phyloP scores from a whole-genome alignment of 352 stramenopile species.

The Globisporangium middletonii region DNA sequence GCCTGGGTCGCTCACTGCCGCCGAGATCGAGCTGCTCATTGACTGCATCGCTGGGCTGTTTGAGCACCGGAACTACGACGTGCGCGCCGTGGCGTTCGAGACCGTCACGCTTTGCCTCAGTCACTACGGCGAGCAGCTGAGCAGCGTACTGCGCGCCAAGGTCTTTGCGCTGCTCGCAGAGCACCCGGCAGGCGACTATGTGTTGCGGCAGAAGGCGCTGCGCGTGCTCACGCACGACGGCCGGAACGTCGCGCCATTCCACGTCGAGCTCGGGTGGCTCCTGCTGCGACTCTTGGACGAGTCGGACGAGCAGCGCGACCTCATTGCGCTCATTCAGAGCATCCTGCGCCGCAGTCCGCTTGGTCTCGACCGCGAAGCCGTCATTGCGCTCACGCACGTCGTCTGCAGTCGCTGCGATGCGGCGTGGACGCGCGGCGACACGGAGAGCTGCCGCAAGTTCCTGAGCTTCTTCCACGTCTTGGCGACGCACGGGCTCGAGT shows the following conservation, averaged over 20 bases:
- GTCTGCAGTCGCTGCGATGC: conserved; percentile 62
- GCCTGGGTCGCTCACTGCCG: conserved; percentile 4
- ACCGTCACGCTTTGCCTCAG: conserved; percentile 61
- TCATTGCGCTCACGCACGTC: conserved; percentile 65
- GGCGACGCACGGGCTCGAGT: conserved; percentile 48
- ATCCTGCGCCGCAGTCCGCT: conserved; percentile 56
- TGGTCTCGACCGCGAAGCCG: conserved; percentile 51
- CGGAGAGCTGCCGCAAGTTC: conserved; percentile 65
- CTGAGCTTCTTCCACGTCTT: conserved; percentile 77
- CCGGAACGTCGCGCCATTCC: conserved; percentile 57
- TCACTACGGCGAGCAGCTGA: conserved; percentile 51
- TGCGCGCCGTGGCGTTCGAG: conserved; percentile 69
- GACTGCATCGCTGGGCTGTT: conserved; percentile 70
- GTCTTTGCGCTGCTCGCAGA: conserved; percentile 52
- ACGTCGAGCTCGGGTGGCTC: conserved; percentile 65
- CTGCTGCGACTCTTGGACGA: conserved; percentile 69
- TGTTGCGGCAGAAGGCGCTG: conserved; percentile 56
- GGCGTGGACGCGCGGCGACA: conserved; percentile 64
- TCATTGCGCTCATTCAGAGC: conserved; percentile 68
- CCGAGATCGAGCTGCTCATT: conserved; percentile 54
- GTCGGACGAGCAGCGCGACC: conserved; percentile 73
- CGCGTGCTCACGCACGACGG: conserved; percentile 63
- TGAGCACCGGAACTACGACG: conserved; percentile 57
- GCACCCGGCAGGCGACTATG: conserved; percentile 32
- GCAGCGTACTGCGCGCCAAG: conserved; percentile 30